Percentiles rank a stretch among this genome's conserved stretches.
Conservation (phyloP, 1,284 basidiomycete species). For the Tranzscheliella williamsii region DNA sequence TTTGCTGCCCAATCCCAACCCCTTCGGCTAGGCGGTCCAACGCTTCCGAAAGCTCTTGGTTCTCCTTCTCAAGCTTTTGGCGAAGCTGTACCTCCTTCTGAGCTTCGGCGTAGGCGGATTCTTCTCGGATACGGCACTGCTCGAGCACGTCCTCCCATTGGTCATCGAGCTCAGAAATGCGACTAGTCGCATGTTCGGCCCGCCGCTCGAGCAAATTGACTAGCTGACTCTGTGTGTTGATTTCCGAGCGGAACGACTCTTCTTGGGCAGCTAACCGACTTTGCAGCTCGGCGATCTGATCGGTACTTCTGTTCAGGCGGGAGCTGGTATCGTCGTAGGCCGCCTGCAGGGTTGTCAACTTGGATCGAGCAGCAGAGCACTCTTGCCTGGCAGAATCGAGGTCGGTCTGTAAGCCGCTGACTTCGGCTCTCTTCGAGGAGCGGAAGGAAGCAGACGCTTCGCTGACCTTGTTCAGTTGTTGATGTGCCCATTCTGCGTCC, state of each 20-base stretch:
- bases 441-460: conserved; percentile 37
- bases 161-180: conserved; percentile 75
- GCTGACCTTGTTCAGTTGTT: conserved; percentile 48
- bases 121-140: conserved; percentile 71
- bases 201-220: conserved; percentile 79
- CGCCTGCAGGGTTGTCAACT: conserved; percentile 72
- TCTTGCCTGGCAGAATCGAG: conserved; percentile 72
- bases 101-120: conserved; percentile 69
- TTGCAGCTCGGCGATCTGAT: conserved; percentile 72
- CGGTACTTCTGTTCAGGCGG: conserved; percentile 72
- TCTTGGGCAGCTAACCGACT: conserved; percentile 78
- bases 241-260: conserved; percentile 74
- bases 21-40: conserved; percentile 55
- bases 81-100: conserved; percentile 64
- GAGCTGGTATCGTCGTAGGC: conserved; percentile 71
- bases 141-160: conserved; percentile 76
- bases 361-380: conserved; percentile 68
- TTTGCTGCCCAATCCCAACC: conserved; percentile 50
- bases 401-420: conserved; percentile 72
- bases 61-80: conserved; percentile 62
- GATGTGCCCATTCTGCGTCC: conserved; percentile 69
- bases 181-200: conserved; percentile 75
- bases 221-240: conserved; percentile 71
- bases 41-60: conserved; percentile 54
- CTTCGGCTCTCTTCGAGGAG: conserved; percentile 67